These are phyloP conservation scores for Acacia concinna DNA, from an alignment of 331 rosid genomes.

Conservation along the genomic window DNA sequence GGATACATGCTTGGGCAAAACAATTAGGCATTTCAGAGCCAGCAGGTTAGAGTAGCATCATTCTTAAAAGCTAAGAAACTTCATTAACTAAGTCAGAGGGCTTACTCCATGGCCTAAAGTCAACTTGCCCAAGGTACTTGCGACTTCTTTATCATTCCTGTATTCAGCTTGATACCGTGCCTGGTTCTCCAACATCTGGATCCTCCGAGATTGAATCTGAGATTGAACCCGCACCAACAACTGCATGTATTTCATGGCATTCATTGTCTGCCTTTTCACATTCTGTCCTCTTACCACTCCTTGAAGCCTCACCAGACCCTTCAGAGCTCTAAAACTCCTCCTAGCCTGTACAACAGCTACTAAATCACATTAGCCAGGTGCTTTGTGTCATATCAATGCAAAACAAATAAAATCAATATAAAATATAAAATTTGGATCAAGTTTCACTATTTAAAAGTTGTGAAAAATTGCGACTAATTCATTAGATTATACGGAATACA, in stretches of 20 bases:
- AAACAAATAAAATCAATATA: constrained; percentile 4
- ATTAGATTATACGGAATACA: background rate
- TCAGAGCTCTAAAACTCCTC: constrained; percentile 84
- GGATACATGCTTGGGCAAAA: background rate
- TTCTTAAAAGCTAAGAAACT: background rate
- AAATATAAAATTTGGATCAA: background rate
- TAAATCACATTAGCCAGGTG: constrained; percentile 16
- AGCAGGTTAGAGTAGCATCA: background rate
- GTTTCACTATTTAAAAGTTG: background rate
- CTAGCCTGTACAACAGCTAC: constrained; percentile 64
- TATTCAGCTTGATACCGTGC: constrained; percentile 69
- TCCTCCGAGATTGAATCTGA: constrained; percentile 87
- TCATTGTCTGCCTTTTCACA: constrained; percentile 88
- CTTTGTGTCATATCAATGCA: constrained; percentile 11
- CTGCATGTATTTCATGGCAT: constrained; percentile 96
- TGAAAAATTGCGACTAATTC: background rate
- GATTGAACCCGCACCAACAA: constrained; percentile 91
- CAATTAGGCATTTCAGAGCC: background rate
- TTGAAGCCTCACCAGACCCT: constrained; percentile 93
- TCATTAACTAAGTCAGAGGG: constrained; percentile 16
- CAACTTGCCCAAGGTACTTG: constrained; percentile 63
- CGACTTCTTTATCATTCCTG: constrained; percentile 68
- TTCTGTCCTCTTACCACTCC: constrained; percentile 93
- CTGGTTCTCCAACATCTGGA: constrained; percentile 87
- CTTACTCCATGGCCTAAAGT: constrained; percentile 57